Evolutionary conservation across 768 basidiomycete species (phyloP).

Genomic region (Xerocomus brunneocitrinus): DNA sequence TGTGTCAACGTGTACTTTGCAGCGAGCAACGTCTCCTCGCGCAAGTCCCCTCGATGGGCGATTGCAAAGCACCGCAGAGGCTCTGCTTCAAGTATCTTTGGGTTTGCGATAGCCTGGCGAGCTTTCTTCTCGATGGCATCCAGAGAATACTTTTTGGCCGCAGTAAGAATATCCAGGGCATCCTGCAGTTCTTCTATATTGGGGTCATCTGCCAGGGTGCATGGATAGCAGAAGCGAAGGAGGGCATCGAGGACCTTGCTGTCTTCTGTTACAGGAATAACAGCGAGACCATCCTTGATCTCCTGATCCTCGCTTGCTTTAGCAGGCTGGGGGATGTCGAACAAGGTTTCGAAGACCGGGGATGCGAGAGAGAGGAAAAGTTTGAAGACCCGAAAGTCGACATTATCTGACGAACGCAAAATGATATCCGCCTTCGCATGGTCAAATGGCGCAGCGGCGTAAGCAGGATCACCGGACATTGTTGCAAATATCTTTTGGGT

Average conservation of each 20-base stretch:
- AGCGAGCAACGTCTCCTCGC: conserved; percentile 23
- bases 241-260: conserved; percentile 20
- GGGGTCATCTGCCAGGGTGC: conserved; percentile 17
- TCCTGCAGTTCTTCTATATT: conserved; percentile 8
- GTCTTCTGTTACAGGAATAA: conserved; percentile 16
- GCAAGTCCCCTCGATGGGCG: conserved; percentile 15
- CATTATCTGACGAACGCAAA: conserved; percentile 23
- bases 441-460: conserved; percentile 16
- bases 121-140: conserved; percentile 15
- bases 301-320: conserved; percentile 7
- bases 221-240: conserved; percentile 23
- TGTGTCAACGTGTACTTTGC: conserved; percentile 27
- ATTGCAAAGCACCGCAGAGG: too few species aligned
- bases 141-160: conserved; percentile 18
- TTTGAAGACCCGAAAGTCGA: conserved; percentile 30
- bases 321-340: conserved; percentile 26
- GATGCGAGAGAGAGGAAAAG: conserved; percentile 31
- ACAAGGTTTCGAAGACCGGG: conserved; percentile 31
- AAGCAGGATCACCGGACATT: neutral
- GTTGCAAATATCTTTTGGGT: neutral
- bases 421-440: conserved; percentile 20
- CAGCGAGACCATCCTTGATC: conserved; percentile 11
- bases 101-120: conserved; percentile 14
- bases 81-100: conserved; percentile 16
- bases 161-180: conserved; percentile 10